phyloP scores from a whole-genome alignment of 2,329 filamentous ascomycete species.

The Xylariaceae sp. region DNA sequence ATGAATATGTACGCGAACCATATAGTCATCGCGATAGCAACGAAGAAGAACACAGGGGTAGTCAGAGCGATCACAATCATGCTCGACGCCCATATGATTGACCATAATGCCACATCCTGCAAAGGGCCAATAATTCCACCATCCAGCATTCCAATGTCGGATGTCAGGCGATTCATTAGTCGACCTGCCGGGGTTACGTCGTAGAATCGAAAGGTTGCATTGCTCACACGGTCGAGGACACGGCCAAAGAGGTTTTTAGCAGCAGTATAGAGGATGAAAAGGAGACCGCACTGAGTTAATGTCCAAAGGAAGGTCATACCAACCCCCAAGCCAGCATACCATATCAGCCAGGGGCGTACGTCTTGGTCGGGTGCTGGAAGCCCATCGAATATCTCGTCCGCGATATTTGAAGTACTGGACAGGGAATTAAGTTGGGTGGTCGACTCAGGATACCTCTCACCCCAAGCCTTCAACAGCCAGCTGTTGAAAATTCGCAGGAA shows the following conservation, averaged over 20 bases:
- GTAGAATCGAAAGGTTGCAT: constrained; percentile 84
- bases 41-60: constrained; percentile 70
- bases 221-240: constrained; percentile 69
- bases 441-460: constrained; percentile 61
- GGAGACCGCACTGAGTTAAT: constrained; percentile 61
- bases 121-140: constrained; percentile 77
- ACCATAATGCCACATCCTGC: constrained; percentile 63
- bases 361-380: constrained; percentile 65
- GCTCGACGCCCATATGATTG: constrained; percentile 67
- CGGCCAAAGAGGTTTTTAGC: constrained; percentile 70
- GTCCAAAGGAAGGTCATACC: constrained; percentile 56
- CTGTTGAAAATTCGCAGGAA: constrained; percentile 61
- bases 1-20: constrained; percentile 71
- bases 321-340: constrained; percentile 63
- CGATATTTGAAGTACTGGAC: constrained; percentile 9
- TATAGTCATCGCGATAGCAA: constrained; percentile 63
- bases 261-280: constrained; percentile 75
- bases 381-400: constrained; percentile 35
- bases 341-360: constrained; percentile 69
- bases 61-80: constrained; percentile 75
- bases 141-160: constrained; percentile 85
- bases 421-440: constrained; percentile 5
- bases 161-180: constrained; percentile 87
- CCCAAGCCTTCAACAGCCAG: constrained; percentile 86
- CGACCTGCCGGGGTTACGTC: constrained; percentile 85